A percentile compares a stretch with the other conserved stretches of the same genome.
Conservation (phyloP, 169 alveolate genomes). For the Plasmodium falciparum region DNA sequence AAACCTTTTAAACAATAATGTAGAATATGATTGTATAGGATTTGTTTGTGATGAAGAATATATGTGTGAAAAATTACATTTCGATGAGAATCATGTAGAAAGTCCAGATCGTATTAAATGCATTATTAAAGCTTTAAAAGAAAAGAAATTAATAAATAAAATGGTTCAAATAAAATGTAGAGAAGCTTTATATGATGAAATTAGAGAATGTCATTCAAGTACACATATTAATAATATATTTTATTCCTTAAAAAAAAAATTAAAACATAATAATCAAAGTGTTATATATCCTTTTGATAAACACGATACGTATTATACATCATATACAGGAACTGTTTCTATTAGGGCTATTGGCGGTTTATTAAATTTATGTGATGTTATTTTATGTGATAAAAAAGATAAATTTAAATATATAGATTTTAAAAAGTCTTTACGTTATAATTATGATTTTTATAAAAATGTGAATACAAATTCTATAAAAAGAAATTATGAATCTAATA, state of each 20-base stretch:
- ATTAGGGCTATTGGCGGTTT: constrained; percentile 82
- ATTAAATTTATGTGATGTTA: constrained; percentile 74
- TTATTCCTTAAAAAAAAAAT: constrained; percentile 40
- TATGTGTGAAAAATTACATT: constrained; percentile 39
- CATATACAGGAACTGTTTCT: constrained; percentile 79
- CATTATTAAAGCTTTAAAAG: constrained; percentile 46
- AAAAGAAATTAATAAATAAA: constrained; percentile 63
- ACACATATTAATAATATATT: constrained; percentile 56
- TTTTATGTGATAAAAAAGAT: constrained; percentile 53
- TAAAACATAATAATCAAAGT: constrained; percentile 46
- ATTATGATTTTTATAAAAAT: constrained; percentile 53
- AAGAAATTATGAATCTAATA: background rate
- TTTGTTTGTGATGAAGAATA: constrained; percentile 67
- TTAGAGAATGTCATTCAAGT: constrained; percentile 52
- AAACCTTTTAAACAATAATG: background rate
- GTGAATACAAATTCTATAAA: background rate
- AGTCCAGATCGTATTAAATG: constrained; percentile 50
- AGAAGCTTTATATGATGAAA: constrained; percentile 63
- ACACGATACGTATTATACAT: constrained; percentile 80
- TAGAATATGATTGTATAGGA: constrained; percentile 65
- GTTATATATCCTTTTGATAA: constrained; percentile 67
- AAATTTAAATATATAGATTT: constrained; percentile 67
- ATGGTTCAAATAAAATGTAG: constrained; percentile 69
- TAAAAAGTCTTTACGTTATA: constrained; percentile 48
- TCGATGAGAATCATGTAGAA: constrained; percentile 55